Evolutionary conservation across 139 green algal genomes (phyloP), one percentile per base, ranked within the genome.

Genomic region (Chlorella sp.): DNA sequence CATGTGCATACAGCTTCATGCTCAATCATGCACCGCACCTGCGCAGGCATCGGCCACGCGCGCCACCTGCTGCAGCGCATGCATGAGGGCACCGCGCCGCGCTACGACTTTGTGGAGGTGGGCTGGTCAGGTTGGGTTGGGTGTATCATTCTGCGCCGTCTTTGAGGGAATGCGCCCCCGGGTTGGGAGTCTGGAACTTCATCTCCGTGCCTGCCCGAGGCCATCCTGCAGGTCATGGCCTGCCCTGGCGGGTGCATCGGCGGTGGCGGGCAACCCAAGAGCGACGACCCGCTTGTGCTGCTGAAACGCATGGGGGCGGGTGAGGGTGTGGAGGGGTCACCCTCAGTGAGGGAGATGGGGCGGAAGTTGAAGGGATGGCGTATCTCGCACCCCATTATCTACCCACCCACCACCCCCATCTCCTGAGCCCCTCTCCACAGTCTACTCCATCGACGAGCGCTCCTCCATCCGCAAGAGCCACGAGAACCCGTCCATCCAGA

Each of bases 261-360:
- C 36, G 93, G 93, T 38, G 93, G 88, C 32, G 93, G 93, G n/a
- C 91, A 96, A 81, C 93, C 93, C 6, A 90, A 93, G 80, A 87
- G 41, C 68, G 72, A 86, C 20, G 92, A 95, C 85, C 91, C 93
- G 82, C 64, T 87, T 41, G 90, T 90, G 69, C 32, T 92, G 41
- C 41, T 78, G 17, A 94, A 94, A 89, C 84, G 92, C 44, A 91
- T 93, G 86, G 79, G 38, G 20, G 82, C 74, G 34, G 70, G 70
- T 57, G 39, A 34, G 70, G 25, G n/a, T 11, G 51, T 9, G 51
- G 51, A 60, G 51, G 51, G 12, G n/a, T n/a, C n/a, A n/a, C n/a
- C n/a, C n/a, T n/a, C n/a, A n/a, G n/a, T n/a, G n/a, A n/a, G n/a
- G n/a, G n/a, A n/a, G n/a, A n/a, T n/a, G n/a, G n/a, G n/a, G n/a